phyloP scores from a whole-genome alignment of 768 basidiomycete genomes.

The Pleurotus tuoliensis region DNA sequence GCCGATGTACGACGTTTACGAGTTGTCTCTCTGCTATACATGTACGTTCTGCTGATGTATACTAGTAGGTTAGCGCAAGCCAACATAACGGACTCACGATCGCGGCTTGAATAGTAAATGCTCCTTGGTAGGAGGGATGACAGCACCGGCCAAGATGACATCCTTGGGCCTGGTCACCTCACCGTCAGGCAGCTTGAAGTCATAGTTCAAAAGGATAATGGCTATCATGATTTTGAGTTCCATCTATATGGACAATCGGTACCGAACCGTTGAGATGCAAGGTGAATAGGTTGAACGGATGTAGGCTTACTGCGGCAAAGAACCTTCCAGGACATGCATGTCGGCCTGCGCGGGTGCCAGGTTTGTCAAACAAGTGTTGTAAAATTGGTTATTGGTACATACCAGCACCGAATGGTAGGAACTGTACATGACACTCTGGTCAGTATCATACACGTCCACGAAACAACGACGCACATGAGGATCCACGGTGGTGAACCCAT shows the following conservation, averaged over 20 bases:
- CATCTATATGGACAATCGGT: slow-evolving; percentile 18
- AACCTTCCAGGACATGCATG: slow-evolving; percentile 20
- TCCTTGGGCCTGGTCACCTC: slow-evolving; percentile 24
- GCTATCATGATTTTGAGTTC: slow-evolving; percentile 34
- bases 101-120: slow-evolving; percentile 26
- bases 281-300: not conserved
- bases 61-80: not conserved
- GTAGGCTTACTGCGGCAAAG: not conserved
- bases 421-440: slow-evolving; percentile 18
- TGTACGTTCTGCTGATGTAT: no score
- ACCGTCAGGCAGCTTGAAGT: slow-evolving; percentile 23
- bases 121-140: slow-evolving; percentile 29
- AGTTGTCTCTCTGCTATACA: no score
- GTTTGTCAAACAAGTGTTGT: not conserved
- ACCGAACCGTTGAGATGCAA: no score
- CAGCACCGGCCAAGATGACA: slow-evolving; percentile 27
- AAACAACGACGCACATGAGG: slow-evolving; percentile 21
- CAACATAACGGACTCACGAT: not conserved
- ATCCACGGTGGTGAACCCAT: slow-evolving; percentile 31
- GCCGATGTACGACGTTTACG: no score
- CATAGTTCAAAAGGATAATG: slow-evolving; percentile 30
- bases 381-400: not conserved
- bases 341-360: slow-evolving; percentile 18
- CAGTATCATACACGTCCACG: slow-evolving; percentile 5
- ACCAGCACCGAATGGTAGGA: slow-evolving; percentile 37